Evolutionary conservation across 2,329 filamentous ascomycete genomes (phyloP), one percentile per base, ranked within the genome.

Genomic region (Trichophyton mentagrophytes): DNA sequence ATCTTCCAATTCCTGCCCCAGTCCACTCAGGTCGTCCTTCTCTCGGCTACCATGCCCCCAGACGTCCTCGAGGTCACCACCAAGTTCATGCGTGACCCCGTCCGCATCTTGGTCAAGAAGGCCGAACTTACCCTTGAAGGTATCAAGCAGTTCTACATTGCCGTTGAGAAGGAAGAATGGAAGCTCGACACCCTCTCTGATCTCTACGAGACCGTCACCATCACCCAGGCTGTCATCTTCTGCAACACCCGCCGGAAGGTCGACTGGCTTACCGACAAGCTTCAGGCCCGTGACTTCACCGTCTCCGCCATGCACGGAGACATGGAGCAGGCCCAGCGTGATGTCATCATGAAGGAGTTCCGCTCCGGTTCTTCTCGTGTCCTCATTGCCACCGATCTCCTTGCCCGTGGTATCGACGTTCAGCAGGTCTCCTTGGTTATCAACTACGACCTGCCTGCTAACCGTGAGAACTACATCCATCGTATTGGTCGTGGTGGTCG

Each of bases 61-160:
- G 93, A 99, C 74, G 93, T 99, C 65, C 86, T 99, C 64, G 93
- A 99, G 82, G 91, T 99, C 74, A 99, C 93, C 74, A 97, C 92
- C 80, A 96, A 96, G 82, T 99, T 99, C 85, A 99, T 99, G 93
- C 90, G 90, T 71, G 93, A 99, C 79, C 93, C 93, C 69, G 89
- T 99, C 77, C 91, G 93, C 74, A 97, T 99, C 74, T 84, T 99
- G 69, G 93, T 99, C 79, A 99, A 99, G 88, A 96, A 96, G 85
- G 92, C 95, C 74, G 93, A 99, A 78, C 87, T 99, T 78, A 99
- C 93, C 73, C 90, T 99, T 63, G 93, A 99, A 81, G 93, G 93
- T 89, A 95, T 99, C 76, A 99, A 99, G 85, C 93, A 99, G 79
- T 99, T 96, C 82, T 99, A 96, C 83, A 97, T 99, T 79, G 93